Conservation (phyloP, 768 basidiomycete genomes). For the Tephrocybe sp. region DNA sequence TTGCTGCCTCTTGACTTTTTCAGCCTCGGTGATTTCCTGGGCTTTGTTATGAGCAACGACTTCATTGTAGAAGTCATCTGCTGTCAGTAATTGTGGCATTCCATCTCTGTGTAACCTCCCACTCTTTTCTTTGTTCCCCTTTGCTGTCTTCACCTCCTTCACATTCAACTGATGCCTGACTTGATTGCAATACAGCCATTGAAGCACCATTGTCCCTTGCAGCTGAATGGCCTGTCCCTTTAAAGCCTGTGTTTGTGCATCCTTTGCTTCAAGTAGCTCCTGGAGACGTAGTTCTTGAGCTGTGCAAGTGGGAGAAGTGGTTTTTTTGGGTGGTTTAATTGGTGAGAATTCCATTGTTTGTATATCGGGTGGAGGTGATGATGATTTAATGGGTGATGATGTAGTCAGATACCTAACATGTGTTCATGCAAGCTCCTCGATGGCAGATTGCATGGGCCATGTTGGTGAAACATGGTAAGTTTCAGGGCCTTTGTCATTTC, state of each 20-base stretch:
- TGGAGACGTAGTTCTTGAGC: neutral
- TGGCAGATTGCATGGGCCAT: neutral
- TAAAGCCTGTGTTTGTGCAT: neutral
- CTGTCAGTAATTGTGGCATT: neutral
- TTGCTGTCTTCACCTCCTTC: neutral
- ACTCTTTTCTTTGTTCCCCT: neutral
- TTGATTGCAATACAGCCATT: neutral
- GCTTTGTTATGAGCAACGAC: neutral
- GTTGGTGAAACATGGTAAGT: neutral
- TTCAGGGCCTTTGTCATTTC: neutral
- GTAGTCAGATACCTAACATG: conserved; percentile 3
- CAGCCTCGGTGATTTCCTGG: neutral
- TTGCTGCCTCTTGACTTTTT: neutral
- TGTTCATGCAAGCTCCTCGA: neutral
- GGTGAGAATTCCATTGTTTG: neutral
- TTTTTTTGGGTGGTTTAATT: neutral
- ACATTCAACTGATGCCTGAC: neutral
- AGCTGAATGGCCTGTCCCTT: neutral
- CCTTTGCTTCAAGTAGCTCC: neutral
- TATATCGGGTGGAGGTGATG: neutral
- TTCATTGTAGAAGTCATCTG: neutral
- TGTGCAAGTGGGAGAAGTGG: neutral
- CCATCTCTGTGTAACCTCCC: neutral
- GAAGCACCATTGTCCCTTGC: conserved; percentile 1
- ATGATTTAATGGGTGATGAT: conserved; percentile 3